Base-by-base conservation (phyloP, 176 grass and related monocot genomes). In the Secale cereale region DNA sequence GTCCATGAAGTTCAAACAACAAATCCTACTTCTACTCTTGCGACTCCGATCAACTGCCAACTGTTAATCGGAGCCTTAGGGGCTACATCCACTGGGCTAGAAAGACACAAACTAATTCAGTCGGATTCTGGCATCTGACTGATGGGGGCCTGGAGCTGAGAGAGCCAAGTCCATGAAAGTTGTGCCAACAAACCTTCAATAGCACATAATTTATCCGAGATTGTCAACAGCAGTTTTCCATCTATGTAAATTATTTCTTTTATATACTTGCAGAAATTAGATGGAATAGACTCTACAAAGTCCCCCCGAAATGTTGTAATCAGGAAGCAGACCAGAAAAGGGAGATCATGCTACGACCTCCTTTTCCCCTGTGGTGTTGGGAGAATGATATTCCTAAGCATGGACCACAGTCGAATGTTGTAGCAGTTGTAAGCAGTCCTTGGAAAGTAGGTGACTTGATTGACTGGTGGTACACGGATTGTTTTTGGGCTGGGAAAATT, bases 401-500 rank as follows among this genome's bases (percentile, higher is more conserved):
- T 67, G 26, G 46, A 32, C 74, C 31, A 62, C 76, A 70, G 72
- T 27, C 74, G n/a, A 50, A 88, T 79, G 74, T 85, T 65, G 50
- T 90, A 82, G 85, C 82, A 88, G 52, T 93, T 90, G 74, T 75
- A 32, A 86, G 71, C 43, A n/a, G 65, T 62, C 52, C 82, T 14
- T 93, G 88, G 91, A 90, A 88, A 93, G 65, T 88, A 46, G 91
- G 88, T 80, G 88, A 90, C 78, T 81, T 93, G 75, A 43, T 93
- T 80, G 91, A 93, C 41, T 90, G 78, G 88, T 88, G 82, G 79
- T 71, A 52, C 78, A 84, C 59, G 13, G 23, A 23, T 59, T 93
- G 88, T 85, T 88, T 88, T 52, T 93, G 91, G 91, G 85, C 85
- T 23, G 91, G 82, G 48, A 90, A 78, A 88, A 83, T 90, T 63